Evolutionary conservation across 768 basidiomycete species (phyloP), one percentile per base, ranked within the genome.

Genomic region (Serendipita sp.): DNA sequence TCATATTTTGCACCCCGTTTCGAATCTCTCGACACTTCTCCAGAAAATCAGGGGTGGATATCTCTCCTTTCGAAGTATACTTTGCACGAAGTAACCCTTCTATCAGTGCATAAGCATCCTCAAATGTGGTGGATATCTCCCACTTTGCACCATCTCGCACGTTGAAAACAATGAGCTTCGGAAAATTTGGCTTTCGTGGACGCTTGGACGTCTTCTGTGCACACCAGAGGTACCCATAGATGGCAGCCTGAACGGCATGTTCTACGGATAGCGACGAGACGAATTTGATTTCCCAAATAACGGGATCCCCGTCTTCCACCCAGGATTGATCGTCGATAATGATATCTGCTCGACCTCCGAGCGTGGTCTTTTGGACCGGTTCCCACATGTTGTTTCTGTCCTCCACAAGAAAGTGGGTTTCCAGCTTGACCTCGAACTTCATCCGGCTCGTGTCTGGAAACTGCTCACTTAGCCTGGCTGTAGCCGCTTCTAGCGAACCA

Each of bases 281-380:
- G 41, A 58, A 53, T 38, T 63, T 63, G 51, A 63, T 53, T 51
- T 63, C 62, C 62, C 62, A 63, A 30, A 63, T 63, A 0, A 50
- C 42, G 13, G 51, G 26, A 13, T 17, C 50, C 22, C 26, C 45
- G 22, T 50, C 30, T 22, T 30, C 2, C 4, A 22, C 4, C 31
- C 13, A 13, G 11, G 53, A n/a, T 33, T 13, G 24, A 4, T 22
- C 53, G 31, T 20, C 26, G 26, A 48, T 9, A 2, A 58, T 13
- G 31, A 63, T 58, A 44, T 63, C 62, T 9, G 51, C 33, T 14
- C 62, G 26, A 3, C 62, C 62, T 20, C 4, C 14, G 33, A 63
- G 30, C 13, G 9, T 41, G 16, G 42, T 58, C 9, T 3, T 48
- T 2, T 48, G 45, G n/a, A 48, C 20, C 45, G 45, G 45, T 17